Evolutionary conservation across 1,139 yeast genomes (phyloP).

Genomic region (Debaryomycetaceae sp.): DNA sequence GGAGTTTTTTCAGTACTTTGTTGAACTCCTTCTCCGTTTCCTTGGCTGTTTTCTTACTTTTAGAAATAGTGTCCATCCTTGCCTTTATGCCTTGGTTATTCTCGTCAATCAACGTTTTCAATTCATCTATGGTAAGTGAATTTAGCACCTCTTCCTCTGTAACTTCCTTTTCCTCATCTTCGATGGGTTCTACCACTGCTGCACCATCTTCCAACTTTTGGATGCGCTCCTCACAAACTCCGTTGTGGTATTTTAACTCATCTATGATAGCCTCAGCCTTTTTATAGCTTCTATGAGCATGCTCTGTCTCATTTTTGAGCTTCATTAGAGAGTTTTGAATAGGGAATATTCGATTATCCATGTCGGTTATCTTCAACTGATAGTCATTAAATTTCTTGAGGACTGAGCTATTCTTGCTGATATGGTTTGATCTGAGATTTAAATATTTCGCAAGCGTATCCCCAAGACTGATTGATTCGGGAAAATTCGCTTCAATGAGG

Average conservation of each 20-base stretch:
- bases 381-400: conserved; percentile 17
- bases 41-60: background rate
- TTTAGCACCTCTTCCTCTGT: conserved; percentile 4
- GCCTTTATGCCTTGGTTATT: conserved; percentile 1
- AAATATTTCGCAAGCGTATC: conserved; percentile 53
- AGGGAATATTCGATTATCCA: conserved; percentile 8
- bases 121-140: conserved; percentile 2
- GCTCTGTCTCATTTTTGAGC: conserved; percentile 7
- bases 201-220: conserved; percentile 2
- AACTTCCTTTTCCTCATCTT: conserved; percentile 13
- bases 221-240: conserved; percentile 3
- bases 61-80: conserved; percentile 2
- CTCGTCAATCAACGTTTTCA: conserved; percentile 2
- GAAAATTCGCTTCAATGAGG: conserved; percentile 68
- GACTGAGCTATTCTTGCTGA: conserved; percentile 27
- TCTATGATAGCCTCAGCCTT: conserved; percentile 4
- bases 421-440: conserved; percentile 36
- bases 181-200: conserved; percentile 3
- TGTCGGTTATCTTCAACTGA: conserved; percentile 8
- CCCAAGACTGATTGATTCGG: conserved; percentile 77
- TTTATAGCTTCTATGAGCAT: conserved; percentile 2
- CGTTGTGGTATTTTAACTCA: conserved; percentile 3
- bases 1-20: conserved; percentile 6
- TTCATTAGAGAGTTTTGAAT: conserved; percentile 10
- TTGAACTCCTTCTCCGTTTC: conserved; percentile 4